Percentiles rank a stretch among this genome's conserved stretches.
Evolutionary conservation across 1,284 basidiomycete species (phyloP).

Genomic region (Pseudozyma sp.): DNA sequence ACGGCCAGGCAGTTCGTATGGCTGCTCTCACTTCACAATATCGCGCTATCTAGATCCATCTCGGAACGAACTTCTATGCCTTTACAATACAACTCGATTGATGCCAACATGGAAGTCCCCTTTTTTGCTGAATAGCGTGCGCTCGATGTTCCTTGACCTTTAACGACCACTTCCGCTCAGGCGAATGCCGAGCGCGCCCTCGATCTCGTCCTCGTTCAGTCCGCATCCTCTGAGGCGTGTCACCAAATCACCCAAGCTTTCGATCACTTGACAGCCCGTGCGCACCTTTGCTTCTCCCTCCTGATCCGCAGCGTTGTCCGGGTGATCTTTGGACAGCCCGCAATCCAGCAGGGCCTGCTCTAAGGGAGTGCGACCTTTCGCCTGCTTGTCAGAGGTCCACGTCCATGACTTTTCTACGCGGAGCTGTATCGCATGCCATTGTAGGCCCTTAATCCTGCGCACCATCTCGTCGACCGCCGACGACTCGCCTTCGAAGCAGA

Average conservation of each 20-base stretch:
- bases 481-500: conserved; percentile 53
- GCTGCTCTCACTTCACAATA: conserved; percentile 33
- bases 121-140: background rate
- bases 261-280: conserved; percentile 46
- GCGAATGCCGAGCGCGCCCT: conserved; percentile 23
- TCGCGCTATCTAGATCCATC: conserved; percentile 18
- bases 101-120: background rate
- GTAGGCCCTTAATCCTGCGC: conserved; percentile 45
- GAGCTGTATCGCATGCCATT: conserved; percentile 54
- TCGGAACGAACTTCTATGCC: too few species aligned
- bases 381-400: background rate
- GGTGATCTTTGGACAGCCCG: conserved; percentile 15
- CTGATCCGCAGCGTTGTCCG: conserved; percentile 11
- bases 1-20: conserved; percentile 52
- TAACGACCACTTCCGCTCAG: conserved; percentile 3
- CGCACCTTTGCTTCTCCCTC: conserved; percentile 18
- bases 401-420: conserved; percentile 28
- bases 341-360: conserved; percentile 38
- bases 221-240: conserved; percentile 16
- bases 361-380: background rate
- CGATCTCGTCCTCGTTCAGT: conserved; percentile 27
- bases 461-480: conserved; percentile 52
- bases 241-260: conserved; percentile 40
- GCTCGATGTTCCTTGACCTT: background rate
- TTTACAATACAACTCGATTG: too few species aligned